These are phyloP conservation scores for Podospora pseudopauciseta DNA, from an alignment of 495 filamentous ascomycete species.

Conservation along the genomic window DNA sequence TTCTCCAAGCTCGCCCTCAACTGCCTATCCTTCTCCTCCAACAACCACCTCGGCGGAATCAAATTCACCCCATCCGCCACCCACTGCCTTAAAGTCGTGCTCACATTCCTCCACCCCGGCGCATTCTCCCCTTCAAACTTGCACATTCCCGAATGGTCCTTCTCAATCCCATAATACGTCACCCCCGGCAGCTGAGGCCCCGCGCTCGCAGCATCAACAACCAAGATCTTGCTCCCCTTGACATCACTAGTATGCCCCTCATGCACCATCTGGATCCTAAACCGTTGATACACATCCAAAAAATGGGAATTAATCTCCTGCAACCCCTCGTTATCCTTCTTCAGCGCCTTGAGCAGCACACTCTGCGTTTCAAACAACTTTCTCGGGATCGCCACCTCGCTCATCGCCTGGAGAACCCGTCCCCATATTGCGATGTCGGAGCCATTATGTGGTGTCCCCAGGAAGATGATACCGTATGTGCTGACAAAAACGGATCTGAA, in stretches of 20 bases:
- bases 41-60: constrained; percentile 59
- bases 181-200: constrained; percentile 71
- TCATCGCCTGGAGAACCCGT: constrained; percentile 67
- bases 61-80: constrained; percentile 54
- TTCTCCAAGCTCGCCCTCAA: constrained; percentile 41
- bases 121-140: constrained; percentile 72
- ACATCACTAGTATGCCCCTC: constrained; percentile 66
- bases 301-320: constrained; percentile 79
- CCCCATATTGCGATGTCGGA: constrained; percentile 77
- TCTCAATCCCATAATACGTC: constrained; percentile 72
- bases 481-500: constrained; percentile 76
- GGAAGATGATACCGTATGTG: constrained; percentile 79
- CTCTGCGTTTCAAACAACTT: constrained; percentile 67
- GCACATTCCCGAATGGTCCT: constrained; percentile 83
- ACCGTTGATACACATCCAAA: constrained; percentile 65
- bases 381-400: constrained; percentile 63
- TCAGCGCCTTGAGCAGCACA: constrained; percentile 66
- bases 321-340: constrained; percentile 73
- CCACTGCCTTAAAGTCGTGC: constrained; percentile 68
- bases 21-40: constrained; percentile 56
- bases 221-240: constrained; percentile 53
- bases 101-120: constrained; percentile 71
- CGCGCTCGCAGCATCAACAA: constrained; percentile 75
- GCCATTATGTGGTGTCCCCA: constrained; percentile 84
- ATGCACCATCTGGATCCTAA: constrained; percentile 65